phyloP scores from a whole-genome alignment of 2,329 filamentous ascomycete species.

The Xenosphaeropsis pyriputrescens region DNA sequence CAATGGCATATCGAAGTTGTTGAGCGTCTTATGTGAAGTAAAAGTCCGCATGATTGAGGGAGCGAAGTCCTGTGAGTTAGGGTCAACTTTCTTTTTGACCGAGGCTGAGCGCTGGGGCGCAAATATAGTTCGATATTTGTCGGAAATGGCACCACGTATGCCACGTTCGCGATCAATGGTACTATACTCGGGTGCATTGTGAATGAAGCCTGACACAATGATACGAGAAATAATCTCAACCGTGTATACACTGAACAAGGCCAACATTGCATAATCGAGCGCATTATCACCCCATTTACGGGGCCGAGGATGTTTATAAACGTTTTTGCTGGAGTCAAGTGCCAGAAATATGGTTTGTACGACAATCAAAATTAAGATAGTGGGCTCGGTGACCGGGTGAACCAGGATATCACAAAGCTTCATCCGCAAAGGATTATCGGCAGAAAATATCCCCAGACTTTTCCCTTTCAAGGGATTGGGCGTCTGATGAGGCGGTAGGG shows the following conservation, averaged over 20 bases:
- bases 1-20: conserved; percentile 28
- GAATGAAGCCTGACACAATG: conserved; percentile 83
- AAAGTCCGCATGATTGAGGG: conserved; percentile 13
- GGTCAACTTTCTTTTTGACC: conserved; percentile 38
- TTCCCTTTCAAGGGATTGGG: conserved; percentile 78
- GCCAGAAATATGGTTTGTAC: conserved; percentile 80
- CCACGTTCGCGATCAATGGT: conserved; percentile 71
- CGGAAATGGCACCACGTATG: conserved; percentile 55
- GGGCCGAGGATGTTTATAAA: conserved; percentile 46
- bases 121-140: conserved; percentile 68
- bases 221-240: conserved; percentile 70
- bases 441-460: conserved; percentile 70
- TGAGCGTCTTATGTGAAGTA: conserved; percentile 50
- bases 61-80: conserved; percentile 7
- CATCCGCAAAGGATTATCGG: conserved; percentile 60
- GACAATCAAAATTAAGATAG: conserved; percentile 77
- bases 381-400: conserved; percentile 72
- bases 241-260: conserved; percentile 79
- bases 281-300: conserved; percentile 44
- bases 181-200: conserved; percentile 86
- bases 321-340: conserved; percentile 62
- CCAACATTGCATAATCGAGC: conserved; percentile 44
- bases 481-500: conserved; percentile 19
- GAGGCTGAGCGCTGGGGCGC: conserved; percentile 57
- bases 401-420: conserved; percentile 73